These are phyloP conservation scores for Candida ficus DNA, from an alignment of 805 yeast species.

Conservation along the genomic window DNA sequence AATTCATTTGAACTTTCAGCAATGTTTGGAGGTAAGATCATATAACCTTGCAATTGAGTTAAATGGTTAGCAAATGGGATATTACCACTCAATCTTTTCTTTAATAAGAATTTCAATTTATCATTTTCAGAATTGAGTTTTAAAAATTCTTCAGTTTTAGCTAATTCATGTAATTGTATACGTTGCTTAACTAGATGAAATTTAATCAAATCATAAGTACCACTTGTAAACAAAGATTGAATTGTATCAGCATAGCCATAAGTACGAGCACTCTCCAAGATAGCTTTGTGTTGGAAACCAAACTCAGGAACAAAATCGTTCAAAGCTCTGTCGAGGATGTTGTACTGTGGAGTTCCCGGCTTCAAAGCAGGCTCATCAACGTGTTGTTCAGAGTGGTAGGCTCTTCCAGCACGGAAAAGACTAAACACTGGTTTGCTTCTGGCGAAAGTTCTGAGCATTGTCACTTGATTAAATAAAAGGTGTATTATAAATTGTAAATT, in stretches of 20 bases:
- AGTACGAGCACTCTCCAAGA: slow-evolving; percentile 43
- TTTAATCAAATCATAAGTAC: slow-evolving; percentile 48
- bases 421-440: background rate
- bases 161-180: slow-evolving; percentile 33
- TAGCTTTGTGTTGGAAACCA: slow-evolving; percentile 47
- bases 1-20: slow-evolving; percentile 59
- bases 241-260: slow-evolving; percentile 49
- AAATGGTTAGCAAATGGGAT: slow-evolving; percentile 30
- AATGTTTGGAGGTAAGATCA: slow-evolving; percentile 62
- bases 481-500: too few species aligned
- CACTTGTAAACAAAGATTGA: slow-evolving; percentile 36
- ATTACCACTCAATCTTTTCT: slow-evolving; percentile 44
- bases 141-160: slow-evolving; percentile 26
- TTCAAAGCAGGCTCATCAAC: slow-evolving; percentile 17
- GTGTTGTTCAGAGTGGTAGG: slow-evolving; percentile 28
- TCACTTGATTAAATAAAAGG: too few species aligned
- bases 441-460: background rate
- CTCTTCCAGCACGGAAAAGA: background rate
- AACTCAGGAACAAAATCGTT: slow-evolving; percentile 37
- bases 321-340: slow-evolving; percentile 35
- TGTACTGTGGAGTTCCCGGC: slow-evolving; percentile 32
- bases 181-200: slow-evolving; percentile 50
- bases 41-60: slow-evolving; percentile 42
- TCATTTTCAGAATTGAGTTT: slow-evolving; percentile 33
- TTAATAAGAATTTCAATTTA: slow-evolving; percentile 40